Base-by-base conservation (phyloP, 306 rosid species). In the Trifolium fragiferum region DNA sequence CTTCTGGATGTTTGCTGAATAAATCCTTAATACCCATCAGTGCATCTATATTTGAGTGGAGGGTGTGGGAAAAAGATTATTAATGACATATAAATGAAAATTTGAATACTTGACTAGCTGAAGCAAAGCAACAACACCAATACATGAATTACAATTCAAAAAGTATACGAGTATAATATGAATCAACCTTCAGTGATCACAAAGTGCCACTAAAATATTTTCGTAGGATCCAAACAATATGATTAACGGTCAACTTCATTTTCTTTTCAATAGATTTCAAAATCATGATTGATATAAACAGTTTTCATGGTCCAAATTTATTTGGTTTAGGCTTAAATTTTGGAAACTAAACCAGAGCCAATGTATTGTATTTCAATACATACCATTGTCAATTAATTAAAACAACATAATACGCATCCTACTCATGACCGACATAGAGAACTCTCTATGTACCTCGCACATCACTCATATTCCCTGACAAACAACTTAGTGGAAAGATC, bases 11-110 rank as follows among this genome's bases (percentile, higher is more conserved):
- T 78, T 82, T 91, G 50, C 13, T 53, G 78, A 91, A 87, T 66
- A 94, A 83, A 70, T 87, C 96, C 86, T 80, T 89, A 46, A 94
- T 87, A 66, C 98, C 98, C 67, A 79, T 50, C 91, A 94, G 81
- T 43, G 97, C 97, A 87, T 90, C 96, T 94, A 64, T 67, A 55
- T 43, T 50, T 69, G 15, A 58, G 5, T 23, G 50, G 27, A 57
- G 12, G 19, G 12, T 50, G 14, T 37, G 40, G 33, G 68, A 40
- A 30, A 67, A 11, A 44, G 51, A 13, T 30, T 64, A 55, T 77
- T 58, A 87, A 12, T 50, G 66, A 64, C 35, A 80, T 25, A 40
- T 15, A 60, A 58, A n/a, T 30, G 46, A 76, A 78, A 72, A 44
- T 46, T 30, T 11, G 8, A 59, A 76, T 35, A 53, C 46, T 58